Base-by-base conservation (phyloP, 352 stramenopile genomes). In the Phytophthora parvispora region DNA sequence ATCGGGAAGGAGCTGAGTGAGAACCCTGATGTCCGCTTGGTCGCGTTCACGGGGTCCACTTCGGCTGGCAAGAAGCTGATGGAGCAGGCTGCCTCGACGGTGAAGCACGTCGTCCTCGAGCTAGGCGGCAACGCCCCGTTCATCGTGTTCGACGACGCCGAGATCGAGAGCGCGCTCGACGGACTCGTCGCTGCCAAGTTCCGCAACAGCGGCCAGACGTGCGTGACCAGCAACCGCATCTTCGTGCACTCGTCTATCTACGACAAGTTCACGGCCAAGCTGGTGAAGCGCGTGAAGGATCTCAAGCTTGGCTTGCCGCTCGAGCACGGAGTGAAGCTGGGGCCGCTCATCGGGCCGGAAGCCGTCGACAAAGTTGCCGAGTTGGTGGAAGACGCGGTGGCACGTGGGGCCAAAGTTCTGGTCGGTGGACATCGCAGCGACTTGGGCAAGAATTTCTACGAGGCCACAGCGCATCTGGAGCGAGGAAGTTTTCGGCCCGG, bases 401-500 rank as follows among this genome's bases (percentile, higher is more conserved):
- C 67, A 6, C 83, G 98, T 16, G 97, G 97, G 4, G 96, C 95
- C 2, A 84, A 76, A 27, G 70, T 86, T 32, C 64, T 98, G 6
- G 55, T 77, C 1, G 95, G 96, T 32, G 96, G 94, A 10, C 80
- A 78, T 29, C 54, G 64, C 13, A 76, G 89, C n/a, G 12, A 61
- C 9, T 58, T 84, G 10, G 69, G 78, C 61, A 67, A 72, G 49
- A 93, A 97, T 59, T 99, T 96, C 78, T 99, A 97, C 85, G 69
- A 90, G 55, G 93, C 97, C 2, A 99, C 96, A 0, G 84, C 73
- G 75, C 32, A 68, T 96, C 4, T 86, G 96, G 70, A 75, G 75
- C 31, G 74, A 97, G 64, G 97, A 99, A 80, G 98, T 91, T 25
- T 99, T 99, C 78, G 97, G 96, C 3, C 97, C 97, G 1, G 83